Conservation (phyloP, 768 basidiomycete genomes). For the Pulveroboletus sp. region DNA sequence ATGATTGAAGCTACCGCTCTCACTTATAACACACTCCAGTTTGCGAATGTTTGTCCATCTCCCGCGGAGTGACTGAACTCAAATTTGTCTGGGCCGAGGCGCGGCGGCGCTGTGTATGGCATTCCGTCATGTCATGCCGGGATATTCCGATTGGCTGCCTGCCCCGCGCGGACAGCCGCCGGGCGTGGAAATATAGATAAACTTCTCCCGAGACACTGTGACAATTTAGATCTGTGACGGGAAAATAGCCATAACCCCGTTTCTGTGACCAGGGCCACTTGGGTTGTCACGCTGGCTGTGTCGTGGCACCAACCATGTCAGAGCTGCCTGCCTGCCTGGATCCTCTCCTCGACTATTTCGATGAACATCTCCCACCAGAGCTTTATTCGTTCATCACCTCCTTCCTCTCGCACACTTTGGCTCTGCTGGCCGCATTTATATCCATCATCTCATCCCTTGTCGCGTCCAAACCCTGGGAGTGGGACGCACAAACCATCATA, state of each 20-base stretch:
- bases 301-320: slow-evolving; percentile 28
- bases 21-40: slow-evolving; percentile 31
- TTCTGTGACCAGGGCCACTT: slow-evolving; percentile 14
- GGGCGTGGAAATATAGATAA: slow-evolving; percentile 9
- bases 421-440: slow-evolving; percentile 48
- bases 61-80: slow-evolving; percentile 29
- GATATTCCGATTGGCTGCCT: slow-evolving; percentile 27
- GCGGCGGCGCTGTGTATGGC: slow-evolving; percentile 9
- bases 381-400: slow-evolving; percentile 51
- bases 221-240: slow-evolving; percentile 15
- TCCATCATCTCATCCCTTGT: slow-evolving; percentile 47
- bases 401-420: slow-evolving; percentile 50
- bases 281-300: slow-evolving; percentile 15
- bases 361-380: slow-evolving; percentile 52
- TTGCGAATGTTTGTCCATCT: slow-evolving; percentile 24
- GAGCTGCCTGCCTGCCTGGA: slow-evolving; percentile 50
- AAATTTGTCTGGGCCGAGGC: slow-evolving; percentile 14
- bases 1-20: slow-evolving; percentile 17
- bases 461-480: slow-evolving; percentile 52
- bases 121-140: slow-evolving; percentile 12
- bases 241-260: slow-evolving; percentile 4
- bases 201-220: slow-evolving; percentile 5
- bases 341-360: slow-evolving; percentile 52
- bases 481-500: slow-evolving; percentile 65
- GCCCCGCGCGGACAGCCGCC: slow-evolving; percentile 1